Conservation (phyloP, 208 protist genomes). For the Acanthamoeba healyi region DNA sequence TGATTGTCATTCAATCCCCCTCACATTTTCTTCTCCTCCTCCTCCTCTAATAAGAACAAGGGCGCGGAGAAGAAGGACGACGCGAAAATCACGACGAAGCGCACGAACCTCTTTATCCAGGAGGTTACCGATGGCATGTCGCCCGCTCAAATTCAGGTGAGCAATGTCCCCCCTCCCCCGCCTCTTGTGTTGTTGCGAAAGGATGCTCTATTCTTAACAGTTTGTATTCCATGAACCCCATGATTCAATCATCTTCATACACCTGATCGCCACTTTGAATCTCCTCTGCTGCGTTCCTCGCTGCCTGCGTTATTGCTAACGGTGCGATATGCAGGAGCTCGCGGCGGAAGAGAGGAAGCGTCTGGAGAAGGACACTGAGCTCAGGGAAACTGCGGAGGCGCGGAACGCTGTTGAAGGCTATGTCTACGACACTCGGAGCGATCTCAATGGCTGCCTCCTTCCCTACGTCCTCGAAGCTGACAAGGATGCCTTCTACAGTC, state of each 20-base stretch:
- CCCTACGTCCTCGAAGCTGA: slow-evolving; percentile 5
- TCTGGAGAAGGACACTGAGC: not conserved
- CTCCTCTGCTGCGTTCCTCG: no score
- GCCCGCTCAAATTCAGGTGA: not conserved
- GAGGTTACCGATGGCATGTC: not conserved
- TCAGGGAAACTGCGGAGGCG: slow-evolving; percentile 74
- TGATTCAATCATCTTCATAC: not conserved
- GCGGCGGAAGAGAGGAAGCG: not conserved
- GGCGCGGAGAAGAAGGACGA: slow-evolving; percentile 3
- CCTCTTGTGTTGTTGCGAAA: not conserved
- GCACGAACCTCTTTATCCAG: slow-evolving; percentile 23
- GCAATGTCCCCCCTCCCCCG: not conserved
- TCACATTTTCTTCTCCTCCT: no score
- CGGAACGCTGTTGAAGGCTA: slow-evolving; percentile 83
- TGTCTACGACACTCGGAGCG: slow-evolving; percentile 83
- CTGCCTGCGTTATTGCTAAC: no score
- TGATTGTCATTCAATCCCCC: no score
- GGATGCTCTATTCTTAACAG: not conserved
- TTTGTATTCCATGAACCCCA: not conserved
- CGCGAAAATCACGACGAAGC: not conserved
- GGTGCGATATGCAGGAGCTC: not conserved
- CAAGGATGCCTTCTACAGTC: slow-evolving; percentile 34
- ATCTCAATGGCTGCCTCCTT: slow-evolving; percentile 62
- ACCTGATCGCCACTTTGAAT: not conserved
- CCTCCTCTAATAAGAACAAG: not conserved